Evolutionary conservation across 2,329 filamentous ascomycete species (phyloP), one percentile per base, ranked within the genome.

Genomic region (Microdochium bolleyi): DNA sequence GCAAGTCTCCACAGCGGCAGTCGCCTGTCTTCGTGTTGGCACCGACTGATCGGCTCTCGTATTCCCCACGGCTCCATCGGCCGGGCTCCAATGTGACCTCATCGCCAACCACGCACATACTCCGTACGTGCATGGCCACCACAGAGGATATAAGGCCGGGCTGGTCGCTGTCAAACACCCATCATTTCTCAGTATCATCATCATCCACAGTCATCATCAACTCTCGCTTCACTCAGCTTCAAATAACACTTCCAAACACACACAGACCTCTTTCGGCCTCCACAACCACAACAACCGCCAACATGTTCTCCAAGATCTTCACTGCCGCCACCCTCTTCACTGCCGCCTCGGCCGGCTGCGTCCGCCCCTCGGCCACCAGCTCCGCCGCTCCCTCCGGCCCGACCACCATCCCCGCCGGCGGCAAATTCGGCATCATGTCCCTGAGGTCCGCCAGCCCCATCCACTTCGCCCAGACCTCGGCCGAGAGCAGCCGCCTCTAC

Each of bases 271-370:
- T 46, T 24, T 46, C 41, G 4, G 5, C 41, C 19, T 19, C 37
- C 16, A 46, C 41, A 46, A 46, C 41, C 4, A 21, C 41, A 46
- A 46, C 34, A 25, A 44, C 24, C 38, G 14, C 53, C 57, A 62
- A 49, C 48, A 63, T 65, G 66, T 56, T 64, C 50, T 57, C 60
- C 60, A 88, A 83, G 34, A 67, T 87, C 60, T 71, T 87, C 56
- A 16, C 50, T 59, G 80, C 87, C 70, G 66, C 84, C 63, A 85
- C 84, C 49, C 54, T 62, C 55, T 59, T 72, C 49, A 59, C 67
- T 51, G 65, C 65, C 27, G 64, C 64, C 51, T 67, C 65, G 25
- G 60, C 67, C 50, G 62, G 41, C 41, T 46, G 41, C 41, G 21
- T 24, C 41, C 41, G 41, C n/a, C 41, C 41, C 19, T 46, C 41